A percentile compares a stretch with the other conserved stretches of the same genome.
phyloP scores from a whole-genome alignment of 2,329 filamentous ascomycete species.

The Helotiales sp. region DNA sequence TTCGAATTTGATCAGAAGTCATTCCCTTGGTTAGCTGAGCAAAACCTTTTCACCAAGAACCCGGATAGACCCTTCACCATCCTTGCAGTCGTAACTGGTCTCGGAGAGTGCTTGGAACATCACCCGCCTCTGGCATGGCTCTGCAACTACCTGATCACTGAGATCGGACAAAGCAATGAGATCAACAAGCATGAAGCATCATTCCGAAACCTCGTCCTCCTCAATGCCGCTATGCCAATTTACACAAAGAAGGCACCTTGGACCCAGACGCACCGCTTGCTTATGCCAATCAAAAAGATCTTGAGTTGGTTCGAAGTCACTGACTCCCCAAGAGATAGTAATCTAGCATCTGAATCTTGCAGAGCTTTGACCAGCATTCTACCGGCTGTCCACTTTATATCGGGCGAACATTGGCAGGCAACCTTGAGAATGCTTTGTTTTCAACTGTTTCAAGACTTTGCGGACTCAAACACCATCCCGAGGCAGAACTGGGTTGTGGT shows the following conservation, averaged over 20 bases:
- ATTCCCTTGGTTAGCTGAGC: neutral
- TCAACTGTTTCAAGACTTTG: too few species aligned
- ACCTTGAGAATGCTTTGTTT: neutral
- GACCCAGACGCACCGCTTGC: constrained; percentile 55
- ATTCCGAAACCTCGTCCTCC: constrained; percentile 50
- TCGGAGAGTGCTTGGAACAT: constrained; percentile 48
- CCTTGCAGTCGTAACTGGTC: constrained; percentile 44
- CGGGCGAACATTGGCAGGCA: neutral
- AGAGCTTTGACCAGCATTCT: constrained; percentile 62
- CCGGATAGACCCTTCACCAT: neutral
- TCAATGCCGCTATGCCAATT: constrained; percentile 52
- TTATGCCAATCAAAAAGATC: constrained; percentile 79
- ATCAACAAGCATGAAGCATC: constrained; percentile 28
- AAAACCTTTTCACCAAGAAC: neutral
- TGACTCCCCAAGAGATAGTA: constrained; percentile 43
- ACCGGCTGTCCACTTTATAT: constrained; percentile 56
- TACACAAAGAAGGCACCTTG: constrained; percentile 55
- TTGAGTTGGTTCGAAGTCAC: constrained; percentile 63
- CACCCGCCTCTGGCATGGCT: constrained; percentile 53
- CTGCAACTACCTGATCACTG: constrained; percentile 56
- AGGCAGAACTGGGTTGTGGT: too few species aligned
- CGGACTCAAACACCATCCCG: too few species aligned
- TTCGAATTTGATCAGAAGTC: neutral
- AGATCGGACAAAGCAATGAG: constrained; percentile 42
- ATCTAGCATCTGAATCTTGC: constrained; percentile 52